Evolutionary conservation across 2,329 filamentous ascomycete species (phyloP).

Genomic region (Fusarium citri): DNA sequence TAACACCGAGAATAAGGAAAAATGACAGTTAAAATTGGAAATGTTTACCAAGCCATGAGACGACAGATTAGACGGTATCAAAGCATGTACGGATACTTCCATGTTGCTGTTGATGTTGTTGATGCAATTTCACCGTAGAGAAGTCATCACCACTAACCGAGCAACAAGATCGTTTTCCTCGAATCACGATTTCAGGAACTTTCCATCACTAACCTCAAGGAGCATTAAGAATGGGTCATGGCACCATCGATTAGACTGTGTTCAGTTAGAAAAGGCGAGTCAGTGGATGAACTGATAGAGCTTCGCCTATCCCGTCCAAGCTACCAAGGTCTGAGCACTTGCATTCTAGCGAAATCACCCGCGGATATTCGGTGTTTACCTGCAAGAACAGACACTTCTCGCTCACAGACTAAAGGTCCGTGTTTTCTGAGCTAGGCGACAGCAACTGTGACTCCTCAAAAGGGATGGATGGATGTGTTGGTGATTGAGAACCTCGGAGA

Average conservation of each 20-base stretch:
- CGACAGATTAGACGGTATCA: background rate
- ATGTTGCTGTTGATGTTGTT: background rate
- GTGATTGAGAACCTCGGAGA: slow-evolving; percentile 17
- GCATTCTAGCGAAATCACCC: background rate
- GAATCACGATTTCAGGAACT: background rate
- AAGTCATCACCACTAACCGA: background rate
- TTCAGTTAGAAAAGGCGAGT: background rate
- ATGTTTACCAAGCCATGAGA: background rate
- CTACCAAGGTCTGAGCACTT: slow-evolving; percentile 3
- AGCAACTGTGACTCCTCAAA: slow-evolving; percentile 2
- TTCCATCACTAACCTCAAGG: background rate
- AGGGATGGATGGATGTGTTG: slow-evolving; percentile 12
- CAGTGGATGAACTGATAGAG: background rate
- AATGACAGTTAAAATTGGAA: background rate
- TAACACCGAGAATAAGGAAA: background rate
- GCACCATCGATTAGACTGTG: background rate
- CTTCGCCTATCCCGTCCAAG: background rate
- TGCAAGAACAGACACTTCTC: background rate
- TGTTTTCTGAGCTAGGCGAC: background rate
- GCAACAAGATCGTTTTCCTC: background rate
- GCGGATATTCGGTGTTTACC: background rate
- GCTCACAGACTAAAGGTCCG: background rate
- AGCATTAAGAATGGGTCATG: background rate
- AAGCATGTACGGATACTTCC: background rate
- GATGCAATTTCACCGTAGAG: background rate